These are phyloP conservation scores for Claviceps pazoutovae DNA, from an alignment of 2,329 filamentous ascomycete species.

Conservation along the genomic window DNA sequence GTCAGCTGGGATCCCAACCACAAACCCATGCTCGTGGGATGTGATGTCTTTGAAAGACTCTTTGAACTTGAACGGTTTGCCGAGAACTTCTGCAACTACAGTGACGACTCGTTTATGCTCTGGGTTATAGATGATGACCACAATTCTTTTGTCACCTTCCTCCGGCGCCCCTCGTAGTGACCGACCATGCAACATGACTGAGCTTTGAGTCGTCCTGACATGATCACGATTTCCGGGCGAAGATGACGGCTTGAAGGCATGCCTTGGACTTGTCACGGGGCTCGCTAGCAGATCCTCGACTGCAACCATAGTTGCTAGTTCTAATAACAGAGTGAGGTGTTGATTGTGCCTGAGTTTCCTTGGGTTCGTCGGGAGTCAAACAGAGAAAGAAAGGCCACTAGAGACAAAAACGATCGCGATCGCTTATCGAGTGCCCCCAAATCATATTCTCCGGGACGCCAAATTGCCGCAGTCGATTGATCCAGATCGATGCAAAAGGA, in stretches of 20 bases:
- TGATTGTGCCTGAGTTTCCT: background rate
- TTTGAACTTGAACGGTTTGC: slow-evolving; percentile 53
- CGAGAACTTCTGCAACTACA: slow-evolving; percentile 64
- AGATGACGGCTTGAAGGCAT: slow-evolving; percentile 12
- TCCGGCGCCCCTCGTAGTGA: slow-evolving; percentile 32
- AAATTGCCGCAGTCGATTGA: background rate
- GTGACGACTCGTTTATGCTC: slow-evolving; percentile 63
- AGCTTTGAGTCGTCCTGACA: slow-evolving; percentile 22
- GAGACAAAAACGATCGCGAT: background rate
- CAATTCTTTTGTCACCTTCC: slow-evolving; percentile 42
- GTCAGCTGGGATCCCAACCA: slow-evolving; percentile 50
- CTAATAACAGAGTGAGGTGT: background rate
- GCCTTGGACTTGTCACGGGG: slow-evolving; percentile 17
- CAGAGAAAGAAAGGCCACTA: background rate
- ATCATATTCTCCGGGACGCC: background rate
- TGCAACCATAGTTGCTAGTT: slow-evolving; percentile 19
- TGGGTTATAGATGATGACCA: slow-evolving; percentile 54
- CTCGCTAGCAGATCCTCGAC: slow-evolving; percentile 24
- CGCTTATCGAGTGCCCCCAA: background rate
- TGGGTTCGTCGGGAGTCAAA: background rate
- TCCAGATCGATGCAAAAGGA: background rate
- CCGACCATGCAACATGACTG: slow-evolving; percentile 21
- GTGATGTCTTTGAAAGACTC: slow-evolving; percentile 39
- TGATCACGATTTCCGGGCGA: slow-evolving; percentile 17
- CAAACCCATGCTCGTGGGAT: slow-evolving; percentile 43